These are phyloP conservation scores for Penicillium antarcticum DNA, from an alignment of 495 filamentous ascomycete genomes.

Conservation along the genomic window DNA sequence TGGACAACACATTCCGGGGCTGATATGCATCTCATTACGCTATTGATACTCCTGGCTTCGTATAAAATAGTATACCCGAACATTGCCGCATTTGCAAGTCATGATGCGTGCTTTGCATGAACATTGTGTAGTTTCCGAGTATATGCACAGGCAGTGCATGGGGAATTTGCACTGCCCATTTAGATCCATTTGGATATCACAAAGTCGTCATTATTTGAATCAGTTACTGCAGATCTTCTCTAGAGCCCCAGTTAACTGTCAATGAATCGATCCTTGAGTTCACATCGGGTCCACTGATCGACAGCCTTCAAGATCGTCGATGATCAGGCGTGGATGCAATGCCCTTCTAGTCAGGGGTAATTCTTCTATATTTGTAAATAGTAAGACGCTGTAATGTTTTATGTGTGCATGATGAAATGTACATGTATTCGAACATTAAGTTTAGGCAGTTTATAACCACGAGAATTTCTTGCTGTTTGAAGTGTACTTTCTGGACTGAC, in stretches of 20 bases:
- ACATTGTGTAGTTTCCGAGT: too few species aligned
- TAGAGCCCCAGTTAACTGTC: background rate
- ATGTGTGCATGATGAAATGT: too few species aligned
- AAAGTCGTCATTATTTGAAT: background rate
- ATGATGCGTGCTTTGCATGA: background rate
- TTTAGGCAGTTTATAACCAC: too few species aligned
- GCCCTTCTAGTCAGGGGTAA: background rate
- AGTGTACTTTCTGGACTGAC: too few species aligned
- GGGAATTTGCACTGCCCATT: too few species aligned
- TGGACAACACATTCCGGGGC: background rate
- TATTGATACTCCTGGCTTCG: conserved; percentile 10
- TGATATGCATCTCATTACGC: background rate
- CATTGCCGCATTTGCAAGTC: background rate
- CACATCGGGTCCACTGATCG: conserved; percentile 6
- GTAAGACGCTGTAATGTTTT: too few species aligned
- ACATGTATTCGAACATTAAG: too few species aligned
- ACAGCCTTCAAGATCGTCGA: background rate
- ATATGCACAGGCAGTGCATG: too few species aligned
- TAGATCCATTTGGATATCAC: background rate
- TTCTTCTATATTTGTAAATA: too few species aligned
- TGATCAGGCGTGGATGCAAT: background rate
- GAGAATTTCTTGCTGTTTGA: too few species aligned
- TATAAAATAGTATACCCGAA: background rate
- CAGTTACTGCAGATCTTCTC: background rate
- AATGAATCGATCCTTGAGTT: background rate